Base-by-base conservation (phyloP, 2,329 filamentous ascomycete species). In the Colletotrichum eremochloae region DNA sequence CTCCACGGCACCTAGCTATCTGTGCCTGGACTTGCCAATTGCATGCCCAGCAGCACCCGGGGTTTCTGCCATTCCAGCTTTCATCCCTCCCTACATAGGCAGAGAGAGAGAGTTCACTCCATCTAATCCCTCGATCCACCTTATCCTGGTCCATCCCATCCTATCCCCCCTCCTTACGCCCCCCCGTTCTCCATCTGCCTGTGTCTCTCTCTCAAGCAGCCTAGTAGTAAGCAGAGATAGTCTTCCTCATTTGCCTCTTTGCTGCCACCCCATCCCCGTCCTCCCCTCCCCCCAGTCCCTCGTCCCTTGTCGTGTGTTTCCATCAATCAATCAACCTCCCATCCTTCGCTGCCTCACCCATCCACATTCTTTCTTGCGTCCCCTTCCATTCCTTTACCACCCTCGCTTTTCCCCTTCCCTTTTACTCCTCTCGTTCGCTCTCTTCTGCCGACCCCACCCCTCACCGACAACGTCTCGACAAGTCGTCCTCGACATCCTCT, bases 271-370 rank as follows among this genome's bases (percentile, higher is more conserved):
- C 65, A 55, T 68, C 65, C 69, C 60, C 36, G 63, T 50, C 24
- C 48, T 46, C 40, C 48, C 33, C 46, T 60, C 20, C 36, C 63
- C 53, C 65, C 62, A 42, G 70, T 65, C 53, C 53, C 52, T 53
- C 70, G 48, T 70, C 56, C 67, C 71, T 73, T 71, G 71, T 71
- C 67, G 68, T 75, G 66, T 72, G 73, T 75, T 75, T 74, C 73
- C 73, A 73, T 73, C 71, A 72, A 70, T 74, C 71, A 73, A 74
- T 74, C 73, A 75, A 75, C 71, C 68, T 75, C 67, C 62, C 71
- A 67, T 73, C 67, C 71, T 73, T 73, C 62, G 63, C 71, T 71
- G 67, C 71, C 36, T 71, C 69, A 55, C 63, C 61, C 67, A 73
- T 73, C 67, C 71, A 73, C 74, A 75, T 75, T 75, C 74, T 66